Evolutionary conservation across 371 early-diverging fungal species (phyloP).

Genomic region (Mucor mucedo): DNA sequence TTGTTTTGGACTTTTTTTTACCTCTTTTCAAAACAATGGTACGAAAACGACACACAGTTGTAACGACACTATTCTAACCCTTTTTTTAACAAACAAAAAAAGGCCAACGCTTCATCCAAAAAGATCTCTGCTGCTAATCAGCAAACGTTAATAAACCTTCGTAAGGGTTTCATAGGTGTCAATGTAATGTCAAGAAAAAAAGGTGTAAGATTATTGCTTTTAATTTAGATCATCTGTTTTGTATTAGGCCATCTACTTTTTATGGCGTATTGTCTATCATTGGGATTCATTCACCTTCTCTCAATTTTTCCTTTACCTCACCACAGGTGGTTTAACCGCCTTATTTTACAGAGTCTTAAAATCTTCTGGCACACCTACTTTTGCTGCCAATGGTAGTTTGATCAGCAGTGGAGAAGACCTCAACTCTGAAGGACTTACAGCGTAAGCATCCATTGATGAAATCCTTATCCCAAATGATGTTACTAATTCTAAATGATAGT

Average conservation of each 20-base stretch:
- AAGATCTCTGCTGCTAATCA: slow-evolving; percentile 73
- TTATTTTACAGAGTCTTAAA: slow-evolving; percentile 58
- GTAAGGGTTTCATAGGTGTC: slow-evolving; percentile 63
- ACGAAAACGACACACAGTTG: not conserved
- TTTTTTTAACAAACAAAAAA: not conserved
- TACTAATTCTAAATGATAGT: slow-evolving; percentile 28
- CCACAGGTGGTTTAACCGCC: slow-evolving; percentile 56
- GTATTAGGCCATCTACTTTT: slow-evolving; percentile 55
- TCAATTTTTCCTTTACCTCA: slow-evolving; percentile 49
- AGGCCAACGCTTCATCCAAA: slow-evolving; percentile 84
- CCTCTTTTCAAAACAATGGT: slow-evolving; percentile 1
- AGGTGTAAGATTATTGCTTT: not conserved
- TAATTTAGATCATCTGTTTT: not conserved
- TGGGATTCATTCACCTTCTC: slow-evolving; percentile 57
- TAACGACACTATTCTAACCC: too few relatives aligned
- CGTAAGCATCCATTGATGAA: slow-evolving; percentile 49
- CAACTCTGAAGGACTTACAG: slow-evolving; percentile 73
- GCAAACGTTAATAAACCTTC: slow-evolving; percentile 62
- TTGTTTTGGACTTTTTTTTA: not conserved
- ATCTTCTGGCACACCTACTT: slow-evolving; percentile 61
- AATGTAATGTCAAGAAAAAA: slow-evolving; percentile 55
- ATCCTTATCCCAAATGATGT: not conserved
- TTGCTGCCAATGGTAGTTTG: slow-evolving; percentile 61
- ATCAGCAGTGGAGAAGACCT: slow-evolving; percentile 75
- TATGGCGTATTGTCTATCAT: slow-evolving; percentile 62